These are phyloP conservation scores for Apiospora saccharicola DNA, from an alignment of 2,329 filamentous ascomycete genomes.

Conservation along the genomic window DNA sequence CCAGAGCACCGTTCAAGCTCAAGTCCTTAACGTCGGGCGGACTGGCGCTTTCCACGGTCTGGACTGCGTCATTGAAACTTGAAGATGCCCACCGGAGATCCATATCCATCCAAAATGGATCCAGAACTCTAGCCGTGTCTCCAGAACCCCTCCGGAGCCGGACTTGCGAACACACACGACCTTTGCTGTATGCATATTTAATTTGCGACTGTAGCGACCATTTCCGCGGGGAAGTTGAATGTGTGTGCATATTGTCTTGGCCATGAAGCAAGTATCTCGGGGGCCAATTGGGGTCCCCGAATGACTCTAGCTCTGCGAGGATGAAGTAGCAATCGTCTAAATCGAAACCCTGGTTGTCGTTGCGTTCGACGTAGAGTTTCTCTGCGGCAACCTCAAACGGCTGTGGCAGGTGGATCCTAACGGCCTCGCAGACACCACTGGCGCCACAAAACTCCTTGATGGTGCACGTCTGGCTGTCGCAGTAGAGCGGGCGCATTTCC, in stretches of 20 bases:
- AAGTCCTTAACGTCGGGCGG: slow-evolving; percentile 53
- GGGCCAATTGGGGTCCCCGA: slow-evolving; percentile 59
- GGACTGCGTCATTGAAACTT: slow-evolving; percentile 1
- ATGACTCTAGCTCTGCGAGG: slow-evolving; percentile 60
- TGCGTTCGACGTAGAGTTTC: slow-evolving; percentile 57
- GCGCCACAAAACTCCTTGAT: slow-evolving; percentile 59
- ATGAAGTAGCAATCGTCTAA: slow-evolving; percentile 59
- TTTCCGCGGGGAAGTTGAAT: slow-evolving; percentile 34
- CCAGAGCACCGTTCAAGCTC: slow-evolving; percentile 45
- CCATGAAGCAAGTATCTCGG: slow-evolving; percentile 51
- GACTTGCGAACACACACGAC: slow-evolving; percentile 37
- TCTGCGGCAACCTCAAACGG: slow-evolving; percentile 62
- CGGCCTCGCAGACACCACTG: slow-evolving; percentile 53
- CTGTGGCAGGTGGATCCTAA: slow-evolving; percentile 54
- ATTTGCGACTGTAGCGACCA: slow-evolving; percentile 40
- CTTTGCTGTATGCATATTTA: slow-evolving; percentile 41
- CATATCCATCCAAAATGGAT: slow-evolving; percentile 41
- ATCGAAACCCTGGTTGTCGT: slow-evolving; percentile 55
- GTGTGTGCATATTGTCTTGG: slow-evolving; percentile 37
- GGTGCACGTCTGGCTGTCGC: slow-evolving; percentile 62
- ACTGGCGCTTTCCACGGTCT: slow-evolving; percentile 33
- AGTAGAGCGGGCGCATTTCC: slow-evolving; percentile 55
- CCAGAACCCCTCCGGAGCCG: slow-evolving; percentile 37
- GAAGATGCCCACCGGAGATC: slow-evolving; percentile 43
- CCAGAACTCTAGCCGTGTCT: slow-evolving; percentile 30